Conservation (phyloP, 306 rosid genomes). For the Cucumis melo region DNA sequence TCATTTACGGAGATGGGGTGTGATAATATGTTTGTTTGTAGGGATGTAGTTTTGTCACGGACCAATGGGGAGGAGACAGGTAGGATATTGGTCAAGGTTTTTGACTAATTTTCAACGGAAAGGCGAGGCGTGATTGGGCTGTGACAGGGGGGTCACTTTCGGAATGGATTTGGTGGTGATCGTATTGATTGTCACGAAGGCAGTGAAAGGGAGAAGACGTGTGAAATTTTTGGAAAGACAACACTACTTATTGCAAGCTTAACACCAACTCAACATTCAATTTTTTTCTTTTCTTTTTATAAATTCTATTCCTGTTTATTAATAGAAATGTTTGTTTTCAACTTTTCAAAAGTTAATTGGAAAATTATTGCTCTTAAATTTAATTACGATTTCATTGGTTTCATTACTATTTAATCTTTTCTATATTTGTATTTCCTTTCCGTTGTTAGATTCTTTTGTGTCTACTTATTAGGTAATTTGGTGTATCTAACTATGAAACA, state of each 20-base stretch:
- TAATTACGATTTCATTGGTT: too few species aligned
- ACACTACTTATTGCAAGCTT: not conserved
- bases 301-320: not conserved
- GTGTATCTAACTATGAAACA: too few species aligned
- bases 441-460: too few species aligned
- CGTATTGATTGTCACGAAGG: not conserved
- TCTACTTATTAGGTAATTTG: too few species aligned
- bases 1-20: not conserved
- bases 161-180: not conserved
- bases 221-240: not conserved
- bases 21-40: not conserved
- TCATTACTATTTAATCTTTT: too few species aligned
- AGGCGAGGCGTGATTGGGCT: not conserved
- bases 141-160: not conserved
- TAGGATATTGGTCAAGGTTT: not conserved
- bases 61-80: not conserved
- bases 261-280: not conserved
- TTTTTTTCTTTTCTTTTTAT: not conserved
- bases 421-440: too few species aligned
- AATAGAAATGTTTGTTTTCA: not conserved
- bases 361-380: too few species aligned
- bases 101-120: not conserved
- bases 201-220: not conserved
- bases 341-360: not conserved
- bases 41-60: not conserved